Percentiles rank a stretch among this genome's conserved stretches.
Conservation (phyloP, 441 rosid species). For the Arabidopsis hybrid region DNA sequence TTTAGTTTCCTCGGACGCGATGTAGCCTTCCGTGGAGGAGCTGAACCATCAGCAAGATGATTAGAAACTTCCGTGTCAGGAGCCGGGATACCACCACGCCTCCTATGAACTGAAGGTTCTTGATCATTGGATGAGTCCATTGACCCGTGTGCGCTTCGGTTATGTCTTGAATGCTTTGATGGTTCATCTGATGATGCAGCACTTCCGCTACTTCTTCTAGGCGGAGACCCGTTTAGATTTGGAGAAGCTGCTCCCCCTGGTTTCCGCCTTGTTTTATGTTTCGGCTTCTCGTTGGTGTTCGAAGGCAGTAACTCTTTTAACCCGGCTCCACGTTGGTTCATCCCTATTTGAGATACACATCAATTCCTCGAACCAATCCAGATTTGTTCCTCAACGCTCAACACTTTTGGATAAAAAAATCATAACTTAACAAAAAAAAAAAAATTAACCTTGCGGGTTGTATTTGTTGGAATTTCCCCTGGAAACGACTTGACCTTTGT, state of each 20-base stretch:
- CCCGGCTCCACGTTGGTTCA: conserved; percentile 32
- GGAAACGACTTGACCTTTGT: conserved; percentile 48
- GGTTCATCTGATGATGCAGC: conserved; percentile 44
- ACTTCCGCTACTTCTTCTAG: conserved; percentile 32
- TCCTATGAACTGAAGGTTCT: conserved; percentile 44
- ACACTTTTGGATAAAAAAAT: neutral
- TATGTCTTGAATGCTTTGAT: conserved; percentile 58
- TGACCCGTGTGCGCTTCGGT: conserved; percentile 47
- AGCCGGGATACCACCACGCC: conserved; percentile 44
- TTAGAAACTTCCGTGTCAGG: conserved; percentile 47
- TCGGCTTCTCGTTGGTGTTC: conserved; percentile 50
- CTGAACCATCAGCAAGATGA: conserved; percentile 48
- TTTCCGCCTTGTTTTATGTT: conserved; percentile 57
- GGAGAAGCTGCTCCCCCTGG: conserved; percentile 37
- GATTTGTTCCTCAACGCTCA: neutral
- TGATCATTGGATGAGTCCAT: conserved; percentile 51
- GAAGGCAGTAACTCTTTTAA: conserved; percentile 37
- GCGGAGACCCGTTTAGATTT: conserved; percentile 45
- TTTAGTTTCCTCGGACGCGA: conserved; percentile 61
- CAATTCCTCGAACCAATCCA: conserved; percentile 16
- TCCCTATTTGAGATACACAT: conserved; percentile 31
- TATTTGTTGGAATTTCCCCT: conserved; percentile 45
- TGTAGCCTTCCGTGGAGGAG: conserved; percentile 48
- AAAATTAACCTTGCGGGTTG: conserved; percentile 50
- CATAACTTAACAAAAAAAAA: neutral